Base-by-base conservation (phyloP, 2,329 filamentous ascomycete species). In the Cladophialophora immunda region DNA sequence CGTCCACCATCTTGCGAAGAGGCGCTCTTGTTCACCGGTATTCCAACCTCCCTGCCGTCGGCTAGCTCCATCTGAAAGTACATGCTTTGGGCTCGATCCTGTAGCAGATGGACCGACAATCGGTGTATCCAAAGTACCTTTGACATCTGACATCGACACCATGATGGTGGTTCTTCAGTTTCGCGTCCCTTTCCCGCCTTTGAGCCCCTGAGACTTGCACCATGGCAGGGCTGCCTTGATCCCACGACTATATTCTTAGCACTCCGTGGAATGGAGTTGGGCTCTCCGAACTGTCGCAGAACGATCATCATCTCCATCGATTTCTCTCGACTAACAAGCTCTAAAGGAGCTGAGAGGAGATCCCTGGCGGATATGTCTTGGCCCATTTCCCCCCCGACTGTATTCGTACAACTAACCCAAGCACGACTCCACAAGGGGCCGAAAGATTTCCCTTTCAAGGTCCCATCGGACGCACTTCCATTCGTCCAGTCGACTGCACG, bases 381-480 rank as follows among this genome's bases (percentile, higher is more conserved):
- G 38, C 25, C 22, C 45, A 4, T 7, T 2, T 7, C 17, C 17
- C 11, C n/a, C 5, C 6, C 11, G 34, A 15, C 11, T 38, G 11
- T 15, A 38, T 4, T 19, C 6, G 38, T 5, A 13, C 45, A 11
- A 25, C 22, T 25, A 27, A 34, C 32, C 52, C 19, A 54, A 32
- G 27, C 15, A 34, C 32, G 27, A 11, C 8, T 17, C 52, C 52
- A 30, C 30, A 22, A 57, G 32, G 22, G 55, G 52, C 52, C 30
- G 13, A 32, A 55, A n/a, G 30, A 36, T 58, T 36, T 58, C 55
- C 55, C 55, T 58, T 58, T 58, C 55, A n/a, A 41, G 55, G 19
- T 41, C 34, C 8, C 15, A 13, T 58, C 9, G 30, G 19, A 15
- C 8, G 17, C 17, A 58, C 41, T 41, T n/a, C 34, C 41, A 58